Base-by-base conservation (phyloP, 1,139 yeast genomes). In the Ogataea hybrid region DNA sequence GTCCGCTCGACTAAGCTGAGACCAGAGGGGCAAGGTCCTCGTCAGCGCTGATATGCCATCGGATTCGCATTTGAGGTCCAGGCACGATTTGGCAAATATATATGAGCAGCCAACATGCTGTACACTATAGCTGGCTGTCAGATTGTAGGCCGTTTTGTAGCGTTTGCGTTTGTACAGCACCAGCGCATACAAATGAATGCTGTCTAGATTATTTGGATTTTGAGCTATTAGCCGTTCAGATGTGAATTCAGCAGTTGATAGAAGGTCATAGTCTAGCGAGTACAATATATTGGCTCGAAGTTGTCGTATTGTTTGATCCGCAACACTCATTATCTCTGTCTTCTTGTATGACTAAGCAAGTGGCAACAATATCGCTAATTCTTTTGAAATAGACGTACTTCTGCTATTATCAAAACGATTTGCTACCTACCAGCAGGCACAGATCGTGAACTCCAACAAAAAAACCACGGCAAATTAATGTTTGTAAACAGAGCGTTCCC, bases 241-340 rank as follows among this genome's bases (percentile, higher is more conserved):
- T 10, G 92, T 85, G 65, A 88, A 85, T 59, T 81, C 88, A 3
- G 96, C 95, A 40, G 86, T 83, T 17, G 70, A 65, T 41, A 78
- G 68, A 54, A 85, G 73, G 57, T 82, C 87, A 46, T 77, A 76
- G 56, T 88, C 96, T 32, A 88, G 62, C 12, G 85, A 77, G 54
- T 86, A 86, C 60, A 86, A 68, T 16, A 84, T 71, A 8, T 73
- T 67, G 23, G 82, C 74, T 35, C 83, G 69, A 29, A 81, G 70
- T 47, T 77, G 62, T 45, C 63, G 62, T 3, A 54, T 50, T 22
- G 65, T 50, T 39, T 59, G 63, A 16, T 57, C 64, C 40, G 60
- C 44, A 22, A 47, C 48, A 35, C 51, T 59, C 56, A 54, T 54
- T 23, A 25, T 40, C 25, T 23, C 37, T 20, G 16, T 32, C 20